Conservation (phyloP, 208 protist species). For the Trypanosoma brucei region DNA sequence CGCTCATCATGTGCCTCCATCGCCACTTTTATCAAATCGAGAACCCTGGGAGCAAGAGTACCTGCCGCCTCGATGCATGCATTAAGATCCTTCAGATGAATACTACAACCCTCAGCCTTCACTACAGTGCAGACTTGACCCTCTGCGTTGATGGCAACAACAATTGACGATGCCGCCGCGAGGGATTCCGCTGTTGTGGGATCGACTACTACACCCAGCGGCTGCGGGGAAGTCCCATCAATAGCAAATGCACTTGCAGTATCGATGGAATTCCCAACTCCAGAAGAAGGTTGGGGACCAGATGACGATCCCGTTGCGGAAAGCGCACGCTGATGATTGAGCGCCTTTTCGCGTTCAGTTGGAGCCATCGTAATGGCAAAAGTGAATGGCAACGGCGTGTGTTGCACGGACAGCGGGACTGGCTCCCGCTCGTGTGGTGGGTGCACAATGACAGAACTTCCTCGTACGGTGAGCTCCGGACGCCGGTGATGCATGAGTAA, state of each 20-base stretch:
- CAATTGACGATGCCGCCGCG: slow-evolving; percentile 57
- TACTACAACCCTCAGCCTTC: slow-evolving; percentile 68
- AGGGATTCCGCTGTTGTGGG: slow-evolving; percentile 58
- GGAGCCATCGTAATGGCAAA: slow-evolving; percentile 65
- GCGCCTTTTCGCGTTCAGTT: slow-evolving; percentile 16
- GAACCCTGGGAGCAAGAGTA: slow-evolving; percentile 38
- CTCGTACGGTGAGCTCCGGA: slow-evolving; percentile 91
- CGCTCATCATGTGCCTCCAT: slow-evolving; percentile 63
- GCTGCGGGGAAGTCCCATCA: slow-evolving; percentile 7
- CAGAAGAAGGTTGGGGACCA: too few relatives aligned
- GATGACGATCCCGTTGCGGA: background rate
- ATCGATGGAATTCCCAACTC: too few relatives aligned
- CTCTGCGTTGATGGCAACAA: slow-evolving; percentile 78
- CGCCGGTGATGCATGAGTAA: slow-evolving; percentile 91
- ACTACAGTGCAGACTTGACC: slow-evolving; percentile 78
- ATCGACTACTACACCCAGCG: slow-evolving; percentile 61
- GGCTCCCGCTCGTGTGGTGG: slow-evolving; percentile 90
- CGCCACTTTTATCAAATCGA: slow-evolving; percentile 49
- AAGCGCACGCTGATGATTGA: background rate
- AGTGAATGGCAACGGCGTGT: slow-evolving; percentile 86
- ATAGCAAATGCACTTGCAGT: background rate
- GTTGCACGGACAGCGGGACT: slow-evolving; percentile 92
- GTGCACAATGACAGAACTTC: slow-evolving; percentile 82
- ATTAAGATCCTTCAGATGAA: slow-evolving; percentile 41
- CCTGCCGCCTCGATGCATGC: slow-evolving; percentile 47